Evolutionary conservation across 257 asterid genomes (phyloP), one percentile per base, ranked within the genome.

Genomic region (Cruciata laevipes): DNA sequence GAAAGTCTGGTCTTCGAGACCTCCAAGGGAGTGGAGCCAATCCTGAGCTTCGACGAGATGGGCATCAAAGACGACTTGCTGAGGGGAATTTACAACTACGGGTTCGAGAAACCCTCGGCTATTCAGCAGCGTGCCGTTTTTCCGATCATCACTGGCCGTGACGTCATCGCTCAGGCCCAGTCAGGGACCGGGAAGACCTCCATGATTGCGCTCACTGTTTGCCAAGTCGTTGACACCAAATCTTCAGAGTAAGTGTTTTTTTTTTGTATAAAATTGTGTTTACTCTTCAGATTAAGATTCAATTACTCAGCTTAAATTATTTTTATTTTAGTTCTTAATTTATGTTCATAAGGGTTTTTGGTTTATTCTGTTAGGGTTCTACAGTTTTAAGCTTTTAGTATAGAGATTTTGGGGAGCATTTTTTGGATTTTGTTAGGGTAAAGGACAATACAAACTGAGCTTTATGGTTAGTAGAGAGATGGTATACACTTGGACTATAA

Each of bases 51-150:
- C 76, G 95, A 87, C 67, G 96, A 87, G 76, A 89, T 91, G 98
- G 95, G 95, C 1, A 86, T 91, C 35, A 87, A 91, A 69, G 95
- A 91, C 61, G 88, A 84, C 44, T 80, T 91, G 33, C 83, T 91
- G 68, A 68, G 96, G 71, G 98, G 98, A 14, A 86, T 89, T 73
- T 89, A 85, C 78, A 78, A 82, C 38, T 85, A 87, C 75, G 98
- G 98, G 3, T 91, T 91, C 66, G 98, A 91, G 80, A 91, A 89
- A 76, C 98, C 98, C 70, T 89, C 95, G 1, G 98, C 98, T 2
- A 91, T 89, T 47, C 96, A 89, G 68, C 98, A 91, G 66, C 86
- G 96, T 21, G 96, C 96, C 7, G 90, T 91, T 24, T 81, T 84
- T 16, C 96, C 96, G 0, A 91, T 89, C 35, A 84, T 91, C 30